Percentiles rank a stretch among this genome's conserved stretches.
Conservation (phyloP, 2,329 filamentous ascomycete species). For the Scedosporium aurantiacum region DNA sequence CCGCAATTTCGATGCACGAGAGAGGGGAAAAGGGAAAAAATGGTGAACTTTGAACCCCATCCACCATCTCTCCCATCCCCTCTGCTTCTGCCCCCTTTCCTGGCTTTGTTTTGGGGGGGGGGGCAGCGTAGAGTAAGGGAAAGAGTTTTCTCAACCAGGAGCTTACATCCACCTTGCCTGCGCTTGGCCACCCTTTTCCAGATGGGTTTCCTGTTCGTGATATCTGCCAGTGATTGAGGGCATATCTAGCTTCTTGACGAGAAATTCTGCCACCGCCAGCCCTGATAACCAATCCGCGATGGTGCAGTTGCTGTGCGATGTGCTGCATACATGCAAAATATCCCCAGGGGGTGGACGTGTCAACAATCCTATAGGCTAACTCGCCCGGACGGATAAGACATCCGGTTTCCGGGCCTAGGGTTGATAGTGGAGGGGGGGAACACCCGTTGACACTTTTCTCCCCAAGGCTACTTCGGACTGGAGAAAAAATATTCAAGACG, state of each 20-base stretch:
- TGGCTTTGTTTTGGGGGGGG: too few relatives aligned
- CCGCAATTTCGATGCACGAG: constrained; percentile 1
- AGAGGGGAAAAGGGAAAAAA: neutral
- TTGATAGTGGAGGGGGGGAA: neutral
- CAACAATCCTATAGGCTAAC: neutral
- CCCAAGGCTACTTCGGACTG: neutral
- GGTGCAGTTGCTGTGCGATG: neutral
- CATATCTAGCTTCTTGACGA: neutral
- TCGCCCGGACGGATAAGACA: neutral
- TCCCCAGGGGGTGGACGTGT: neutral
- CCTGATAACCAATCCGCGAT: neutral
- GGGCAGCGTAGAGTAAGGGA: neutral
- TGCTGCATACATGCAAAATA: neutral
- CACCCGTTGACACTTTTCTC: too few relatives aligned
- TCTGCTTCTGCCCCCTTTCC: neutral
- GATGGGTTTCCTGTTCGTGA: neutral
- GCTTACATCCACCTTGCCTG: neutral
- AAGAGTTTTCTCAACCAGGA: neutral
- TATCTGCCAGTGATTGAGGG: neutral
- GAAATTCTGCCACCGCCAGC: neutral
- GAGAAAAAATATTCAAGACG: neutral
- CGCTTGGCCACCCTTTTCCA: neutral
- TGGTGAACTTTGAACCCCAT: neutral
- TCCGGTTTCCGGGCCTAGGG: neutral
- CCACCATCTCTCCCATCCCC: neutral